phyloP scores from a whole-genome alignment of 2,329 filamentous ascomycete genomes.

The Paraphaeosphaeria minitans region DNA sequence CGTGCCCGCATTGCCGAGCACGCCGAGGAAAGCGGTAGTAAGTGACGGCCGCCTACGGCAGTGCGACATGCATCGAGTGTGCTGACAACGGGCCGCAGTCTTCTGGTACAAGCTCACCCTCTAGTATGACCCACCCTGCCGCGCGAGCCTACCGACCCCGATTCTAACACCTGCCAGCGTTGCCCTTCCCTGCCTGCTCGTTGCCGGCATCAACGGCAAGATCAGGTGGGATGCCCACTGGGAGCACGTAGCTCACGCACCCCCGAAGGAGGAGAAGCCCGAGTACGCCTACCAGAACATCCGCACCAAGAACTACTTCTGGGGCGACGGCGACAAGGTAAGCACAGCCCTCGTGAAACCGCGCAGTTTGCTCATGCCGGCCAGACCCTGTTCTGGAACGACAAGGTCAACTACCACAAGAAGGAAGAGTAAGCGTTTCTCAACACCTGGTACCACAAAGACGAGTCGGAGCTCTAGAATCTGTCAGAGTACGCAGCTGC shows the following conservation, averaged over 20 bases:
- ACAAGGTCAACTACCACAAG: slow-evolving; percentile 95
- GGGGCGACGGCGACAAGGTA: slow-evolving; percentile 96
- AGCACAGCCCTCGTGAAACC: slow-evolving; percentile 29
- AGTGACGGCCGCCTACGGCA: slow-evolving; percentile 40
- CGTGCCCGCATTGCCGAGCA: slow-evolving; percentile 89
- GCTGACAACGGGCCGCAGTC: slow-evolving; percentile 57
- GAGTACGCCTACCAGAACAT: slow-evolving; percentile 99
- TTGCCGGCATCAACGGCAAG: slow-evolving; percentile 81
- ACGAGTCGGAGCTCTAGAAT: slow-evolving; percentile 55
- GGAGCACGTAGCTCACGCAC: slow-evolving; percentile 89
- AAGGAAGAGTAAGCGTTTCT: slow-evolving; percentile 64
- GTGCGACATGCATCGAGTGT: neutral
- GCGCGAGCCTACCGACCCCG: slow-evolving; percentile 3
- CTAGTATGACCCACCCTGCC: slow-evolving; percentile 70
- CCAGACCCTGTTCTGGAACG: slow-evolving; percentile 77
- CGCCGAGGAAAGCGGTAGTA: slow-evolving; percentile 81
- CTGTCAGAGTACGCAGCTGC: neutral
- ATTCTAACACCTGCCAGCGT: slow-evolving; percentile 61
- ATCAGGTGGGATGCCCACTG: slow-evolving; percentile 94
- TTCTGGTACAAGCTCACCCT: slow-evolving; percentile 95
- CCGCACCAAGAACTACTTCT: slow-evolving; percentile 92
- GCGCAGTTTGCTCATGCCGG: slow-evolving; percentile 6
- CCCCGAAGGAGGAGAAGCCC: slow-evolving; percentile 84
- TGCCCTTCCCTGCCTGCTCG: slow-evolving; percentile 72
- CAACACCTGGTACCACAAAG: neutral